Evolutionary conservation across 2,329 filamentous ascomycete species (phyloP).

Genomic region (Acrocalymma vagum): DNA sequence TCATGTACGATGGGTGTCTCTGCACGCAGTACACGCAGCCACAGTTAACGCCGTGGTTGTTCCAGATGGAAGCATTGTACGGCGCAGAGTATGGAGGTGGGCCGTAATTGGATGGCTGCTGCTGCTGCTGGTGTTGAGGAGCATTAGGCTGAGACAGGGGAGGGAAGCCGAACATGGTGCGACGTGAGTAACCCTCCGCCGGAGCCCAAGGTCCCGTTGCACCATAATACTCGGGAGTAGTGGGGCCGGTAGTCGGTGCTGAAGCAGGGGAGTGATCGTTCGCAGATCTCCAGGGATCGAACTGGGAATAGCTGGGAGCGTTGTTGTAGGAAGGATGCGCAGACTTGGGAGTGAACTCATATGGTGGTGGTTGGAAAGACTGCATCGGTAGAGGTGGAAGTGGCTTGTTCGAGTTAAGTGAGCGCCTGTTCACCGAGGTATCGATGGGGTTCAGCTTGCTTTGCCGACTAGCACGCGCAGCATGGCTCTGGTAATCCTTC

Average conservation of each 20-base stretch:
- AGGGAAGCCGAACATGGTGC: slow-evolving; percentile 52
- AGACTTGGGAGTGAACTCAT: slow-evolving; percentile 46
- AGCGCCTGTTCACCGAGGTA: slow-evolving; percentile 66
- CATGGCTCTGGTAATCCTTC: slow-evolving; percentile 68
- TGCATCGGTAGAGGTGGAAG: slow-evolving; percentile 48
- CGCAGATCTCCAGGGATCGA: slow-evolving; percentile 53
- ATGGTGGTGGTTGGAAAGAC: slow-evolving; percentile 48
- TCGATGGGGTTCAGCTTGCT: slow-evolving; percentile 68
- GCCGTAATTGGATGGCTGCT: slow-evolving; percentile 43
- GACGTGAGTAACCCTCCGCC: slow-evolving; percentile 50
- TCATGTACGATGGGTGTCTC: slow-evolving; percentile 48
- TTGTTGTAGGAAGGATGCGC: slow-evolving; percentile 48
- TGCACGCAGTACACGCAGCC: slow-evolving; percentile 48
- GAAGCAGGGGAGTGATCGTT: slow-evolving; percentile 62
- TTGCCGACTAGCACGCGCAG: slow-evolving; percentile 49
- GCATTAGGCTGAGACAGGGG: slow-evolving; percentile 44
- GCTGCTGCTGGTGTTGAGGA: slow-evolving; percentile 53
- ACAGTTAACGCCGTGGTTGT: slow-evolving; percentile 46
- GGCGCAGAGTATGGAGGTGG: slow-evolving; percentile 42
- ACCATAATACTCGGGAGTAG: slow-evolving; percentile 63
- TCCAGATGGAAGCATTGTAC: slow-evolving; percentile 48
- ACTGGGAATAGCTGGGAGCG: slow-evolving; percentile 42
- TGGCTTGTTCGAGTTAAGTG: slow-evolving; percentile 56
- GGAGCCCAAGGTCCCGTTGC: slow-evolving; percentile 58
- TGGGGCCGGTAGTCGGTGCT: slow-evolving; percentile 61